Evolutionary conservation across 2,329 filamentous ascomycete species (phyloP).

Genomic region (Ploettnerulaceae sp.): DNA sequence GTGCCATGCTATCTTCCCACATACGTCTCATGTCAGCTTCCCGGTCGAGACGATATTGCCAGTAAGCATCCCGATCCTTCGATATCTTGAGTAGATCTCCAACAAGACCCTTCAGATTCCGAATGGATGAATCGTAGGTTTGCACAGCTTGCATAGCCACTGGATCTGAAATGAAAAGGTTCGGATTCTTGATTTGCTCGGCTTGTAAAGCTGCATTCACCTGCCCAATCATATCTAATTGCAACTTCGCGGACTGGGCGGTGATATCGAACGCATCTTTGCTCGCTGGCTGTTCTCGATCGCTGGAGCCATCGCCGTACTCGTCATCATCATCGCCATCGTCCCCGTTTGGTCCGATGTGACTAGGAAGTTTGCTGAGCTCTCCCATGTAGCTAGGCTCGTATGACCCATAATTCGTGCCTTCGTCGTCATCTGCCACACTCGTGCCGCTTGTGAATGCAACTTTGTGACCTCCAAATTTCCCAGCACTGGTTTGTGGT

Average conservation of each 20-base stretch:
- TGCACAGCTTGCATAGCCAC: constrained; percentile 70
- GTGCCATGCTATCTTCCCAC: constrained; percentile 99
- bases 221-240: constrained; percentile 83
- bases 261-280: constrained; percentile 97
- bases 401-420: constrained; percentile 47
- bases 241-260: constrained; percentile 87
- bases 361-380: constrained; percentile 25
- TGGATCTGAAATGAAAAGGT: constrained; percentile 68
- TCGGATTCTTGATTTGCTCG: constrained; percentile 66
- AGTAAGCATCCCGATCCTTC: constrained; percentile 89
- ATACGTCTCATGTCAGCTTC: constrained; percentile 88
- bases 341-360: constrained; percentile 34
- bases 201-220: constrained; percentile 77
- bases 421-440: constrained; percentile 47
- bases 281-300: constrained; percentile 67
- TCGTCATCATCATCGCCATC: constrained; percentile 69
- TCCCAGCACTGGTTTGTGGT: constrained; percentile 28
- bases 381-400: constrained; percentile 49
- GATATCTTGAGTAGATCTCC: constrained; percentile 88
- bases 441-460: constrained; percentile 34
- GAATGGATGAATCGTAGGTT: constrained; percentile 86
- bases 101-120: constrained; percentile 78
- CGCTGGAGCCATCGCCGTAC: constrained; percentile 74
- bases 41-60: constrained; percentile 90
- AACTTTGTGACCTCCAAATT: constrained; percentile 25